Conservation (phyloP, 1,284 basidiomycete genomes). For the Papiliotrema terrestris region DNA sequence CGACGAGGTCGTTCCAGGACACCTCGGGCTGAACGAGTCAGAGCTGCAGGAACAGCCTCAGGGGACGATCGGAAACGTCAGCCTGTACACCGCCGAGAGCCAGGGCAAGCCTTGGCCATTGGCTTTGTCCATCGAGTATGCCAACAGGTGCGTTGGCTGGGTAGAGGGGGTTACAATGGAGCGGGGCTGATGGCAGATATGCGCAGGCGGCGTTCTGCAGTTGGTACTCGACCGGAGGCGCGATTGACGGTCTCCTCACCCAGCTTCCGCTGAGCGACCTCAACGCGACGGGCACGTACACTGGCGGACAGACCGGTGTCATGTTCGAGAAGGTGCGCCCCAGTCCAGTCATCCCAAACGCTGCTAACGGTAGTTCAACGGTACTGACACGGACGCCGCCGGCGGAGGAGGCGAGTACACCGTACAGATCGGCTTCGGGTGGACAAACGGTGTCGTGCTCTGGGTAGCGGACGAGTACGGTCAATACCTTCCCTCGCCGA, state of each 20-base stretch:
- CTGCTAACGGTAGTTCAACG: constrained; percentile 42
- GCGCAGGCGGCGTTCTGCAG: constrained; percentile 77
- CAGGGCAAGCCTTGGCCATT: constrained; percentile 50
- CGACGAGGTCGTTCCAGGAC: constrained; percentile 65
- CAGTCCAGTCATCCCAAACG: background rate
- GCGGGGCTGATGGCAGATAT: constrained; percentile 63
- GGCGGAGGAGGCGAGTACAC: constrained; percentile 83
- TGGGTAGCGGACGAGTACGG: constrained; percentile 74
- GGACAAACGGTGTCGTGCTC: constrained; percentile 79
- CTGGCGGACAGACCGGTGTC: constrained; percentile 50
- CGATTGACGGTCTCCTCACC: constrained; percentile 64
- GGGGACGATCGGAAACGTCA: constrained; percentile 53
- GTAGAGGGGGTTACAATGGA: background rate
- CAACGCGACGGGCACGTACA: constrained; percentile 61
- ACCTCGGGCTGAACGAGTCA: constrained; percentile 65
- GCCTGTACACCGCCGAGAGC: constrained; percentile 37
- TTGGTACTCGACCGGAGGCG: constrained; percentile 78
- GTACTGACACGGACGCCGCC: constrained; percentile 71
- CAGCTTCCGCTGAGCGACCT: constrained; percentile 67
- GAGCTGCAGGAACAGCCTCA: constrained; percentile 66
- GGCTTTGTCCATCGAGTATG: constrained; percentile 61
- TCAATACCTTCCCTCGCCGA: constrained; percentile 59
- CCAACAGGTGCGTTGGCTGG: constrained; percentile 24
- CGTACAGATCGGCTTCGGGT: constrained; percentile 55
- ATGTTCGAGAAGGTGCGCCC: constrained; percentile 88